Base-by-base conservation (phyloP, 2,329 filamentous ascomycete genomes). In the Rhytidhysteron rufulum region DNA sequence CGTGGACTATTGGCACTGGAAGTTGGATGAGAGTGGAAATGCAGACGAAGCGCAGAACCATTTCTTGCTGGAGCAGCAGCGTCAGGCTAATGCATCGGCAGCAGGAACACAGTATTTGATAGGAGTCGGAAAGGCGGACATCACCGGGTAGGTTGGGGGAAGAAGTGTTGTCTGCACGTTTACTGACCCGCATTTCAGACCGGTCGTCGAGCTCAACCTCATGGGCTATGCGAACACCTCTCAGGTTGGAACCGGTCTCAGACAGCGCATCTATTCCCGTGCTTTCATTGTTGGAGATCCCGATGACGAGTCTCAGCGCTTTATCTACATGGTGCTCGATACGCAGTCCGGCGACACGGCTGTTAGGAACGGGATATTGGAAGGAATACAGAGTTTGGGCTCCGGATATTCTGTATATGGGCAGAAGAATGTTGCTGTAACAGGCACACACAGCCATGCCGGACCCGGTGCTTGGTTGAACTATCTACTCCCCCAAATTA, bases 401-500 rank as follows among this genome's bases (percentile, higher is more conserved):
- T 64, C 73, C 13, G 82, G 85, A 3, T 95, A 90, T 61, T 72
- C 78, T 2, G 68, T 83, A 20, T 97, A 96, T 65, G 79, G 76
- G 34, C 78, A 86, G 54, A 77, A 86, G 53, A 97, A 95, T 57
- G 69, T 96, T 25, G 91, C 91, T 24, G 78, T 97, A 17, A 95
- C 88, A 0, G 91, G 90, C 39, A 97, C 91, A 0, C 91, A 97
- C 64, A 93, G 87, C 19, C 91, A 97, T 67, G 84, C 89, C 18
- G 91, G 90, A 0, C 90, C 91, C 0, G 91, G 86, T 2, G 91
- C 86, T 5, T 97, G 89, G 88, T 74, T 94, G 61, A 97, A 97
- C 67, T 97, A 96, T 60, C 76, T 97, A 8, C 74, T 96, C 5
- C 91, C 90, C 6, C 90, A 96, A 60, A 85, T 97, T 49, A 93